phyloP scores from a whole-genome alignment of 208 protist genomes.

The Trichomonas tenax region DNA sequence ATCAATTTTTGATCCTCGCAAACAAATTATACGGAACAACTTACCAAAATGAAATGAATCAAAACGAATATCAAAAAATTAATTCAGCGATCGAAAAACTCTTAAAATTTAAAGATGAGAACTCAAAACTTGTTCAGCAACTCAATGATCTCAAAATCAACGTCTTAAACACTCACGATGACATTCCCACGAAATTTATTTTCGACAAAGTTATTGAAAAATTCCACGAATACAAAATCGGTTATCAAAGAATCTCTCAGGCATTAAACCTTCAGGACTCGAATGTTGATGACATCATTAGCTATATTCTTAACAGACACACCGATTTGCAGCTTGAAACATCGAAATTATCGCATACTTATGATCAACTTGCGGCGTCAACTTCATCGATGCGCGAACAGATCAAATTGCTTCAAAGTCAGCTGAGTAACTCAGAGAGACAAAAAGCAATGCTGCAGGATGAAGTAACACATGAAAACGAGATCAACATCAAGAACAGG shows the following conservation, averaged over 20 bases:
- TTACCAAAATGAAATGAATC: neutral
- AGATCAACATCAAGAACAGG: no score
- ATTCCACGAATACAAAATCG: neutral
- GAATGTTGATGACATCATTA: neutral
- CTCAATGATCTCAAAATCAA: neutral
- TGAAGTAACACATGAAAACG: neutral
- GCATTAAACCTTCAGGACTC: neutral
- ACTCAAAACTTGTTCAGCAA: neutral
- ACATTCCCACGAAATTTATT: neutral
- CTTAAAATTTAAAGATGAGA: neutral
- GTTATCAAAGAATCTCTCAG: neutral
- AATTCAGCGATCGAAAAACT: neutral
- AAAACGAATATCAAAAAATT: neutral
- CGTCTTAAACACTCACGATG: neutral
- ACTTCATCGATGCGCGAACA: neutral
- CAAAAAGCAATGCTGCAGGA: neutral
- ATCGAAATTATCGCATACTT: neutral
- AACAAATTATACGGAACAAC: neutral
- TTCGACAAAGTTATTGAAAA: neutral
- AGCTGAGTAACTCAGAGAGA: neutral
- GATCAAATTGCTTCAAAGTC: neutral
- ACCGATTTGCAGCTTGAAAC: neutral
- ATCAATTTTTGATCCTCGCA: neutral
- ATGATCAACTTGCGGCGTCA: neutral
- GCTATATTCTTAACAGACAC: neutral